Evolutionary conservation across 2,329 filamentous ascomycete species (phyloP), one percentile per base, ranked within the genome.

Genomic region (Aspergillus quadricinctus): DNA sequence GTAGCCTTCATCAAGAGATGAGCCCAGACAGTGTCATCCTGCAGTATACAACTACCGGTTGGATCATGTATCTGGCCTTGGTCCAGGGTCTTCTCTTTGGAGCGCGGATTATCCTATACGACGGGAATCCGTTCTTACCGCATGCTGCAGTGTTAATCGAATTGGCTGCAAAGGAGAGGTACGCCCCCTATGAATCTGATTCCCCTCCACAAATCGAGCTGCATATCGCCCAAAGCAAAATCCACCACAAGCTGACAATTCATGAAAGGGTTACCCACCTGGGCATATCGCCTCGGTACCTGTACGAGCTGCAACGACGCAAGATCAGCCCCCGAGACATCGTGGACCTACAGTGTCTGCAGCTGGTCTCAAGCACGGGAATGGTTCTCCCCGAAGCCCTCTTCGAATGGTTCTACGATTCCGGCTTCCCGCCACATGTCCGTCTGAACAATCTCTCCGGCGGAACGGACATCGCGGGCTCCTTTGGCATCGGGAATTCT

Each of bases 401-500:
- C 4, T 27, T 27, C 25, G 25, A 27, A 27, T 27, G 25, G 25
- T 27, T 27, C 25, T 27, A 27, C 25, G 25, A 27, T 27, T 27
- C 3, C 25, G 25, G 3, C 25, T 27, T 27, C 25, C 25, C 25
- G 4, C 25, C 25, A 4, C 3, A 27, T 27, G 25, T 27, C 25
- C 25, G 25, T 5, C 25, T 27, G 25, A 27, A 68, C 50, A 71
- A 69, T 45, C 70, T 69, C 48, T 68, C 67, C 1, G 69, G 69
- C 1, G 68, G 68, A 11, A 72, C 69, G 7, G 69, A 69, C 56
- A 57, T 71, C n/a, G 68, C 67, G 7, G 67, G 65, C 2, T 63
- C 54, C 27, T 70, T 69, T 54, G 67, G 61, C 1, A 27, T 7
- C 5, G 82, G 86, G 50, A 92, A 90, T 63, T 84, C 86, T 0